These are phyloP conservation scores for Oxytropis ochrocephala DNA, from an alignment of 306 rosid genomes.

Conservation along the genomic window DNA sequence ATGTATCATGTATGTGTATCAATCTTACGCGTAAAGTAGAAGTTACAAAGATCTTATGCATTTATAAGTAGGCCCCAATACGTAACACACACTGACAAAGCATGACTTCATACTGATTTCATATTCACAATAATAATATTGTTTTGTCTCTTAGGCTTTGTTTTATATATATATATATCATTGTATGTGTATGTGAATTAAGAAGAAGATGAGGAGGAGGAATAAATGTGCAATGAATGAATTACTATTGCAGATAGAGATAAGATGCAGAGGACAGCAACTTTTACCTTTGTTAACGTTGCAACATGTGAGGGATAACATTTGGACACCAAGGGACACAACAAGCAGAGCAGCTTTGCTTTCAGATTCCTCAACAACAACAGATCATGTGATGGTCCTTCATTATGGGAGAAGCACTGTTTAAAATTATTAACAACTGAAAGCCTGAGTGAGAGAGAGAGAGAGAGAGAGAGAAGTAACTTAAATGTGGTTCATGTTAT, in stretches of 20 bases:
- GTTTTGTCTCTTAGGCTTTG: too few species aligned
- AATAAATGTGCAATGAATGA: constrained; percentile 14
- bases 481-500: constrained; percentile 9
- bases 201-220: not conserved
- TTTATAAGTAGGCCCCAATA: constrained; percentile 27
- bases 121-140: not conserved
- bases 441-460: not conserved
- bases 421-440: not conserved
- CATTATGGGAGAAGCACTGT: constrained; percentile 58
- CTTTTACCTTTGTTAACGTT: constrained; percentile 77
- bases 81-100: constrained; percentile 65
- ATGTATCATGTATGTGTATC: constrained; percentile 22
- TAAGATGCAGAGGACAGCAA: constrained; percentile 87
- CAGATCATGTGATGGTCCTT: constrained; percentile 80
- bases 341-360: constrained; percentile 42
- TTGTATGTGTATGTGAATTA: not conserved
- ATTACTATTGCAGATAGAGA: constrained; percentile 70
- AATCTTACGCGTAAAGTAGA: constrained; percentile 63
- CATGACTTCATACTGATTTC: constrained; percentile 67
- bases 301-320: constrained; percentile 87
- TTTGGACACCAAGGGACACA: constrained; percentile 65
- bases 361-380: constrained; percentile 64
- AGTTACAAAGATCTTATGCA: constrained; percentile 58
- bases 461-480: not conserved
- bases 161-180: not conserved